Evolutionary conservation across 768 basidiomycete species (phyloP), one percentile per base, ranked within the genome.

Genomic region (Boletus coccyginus): DNA sequence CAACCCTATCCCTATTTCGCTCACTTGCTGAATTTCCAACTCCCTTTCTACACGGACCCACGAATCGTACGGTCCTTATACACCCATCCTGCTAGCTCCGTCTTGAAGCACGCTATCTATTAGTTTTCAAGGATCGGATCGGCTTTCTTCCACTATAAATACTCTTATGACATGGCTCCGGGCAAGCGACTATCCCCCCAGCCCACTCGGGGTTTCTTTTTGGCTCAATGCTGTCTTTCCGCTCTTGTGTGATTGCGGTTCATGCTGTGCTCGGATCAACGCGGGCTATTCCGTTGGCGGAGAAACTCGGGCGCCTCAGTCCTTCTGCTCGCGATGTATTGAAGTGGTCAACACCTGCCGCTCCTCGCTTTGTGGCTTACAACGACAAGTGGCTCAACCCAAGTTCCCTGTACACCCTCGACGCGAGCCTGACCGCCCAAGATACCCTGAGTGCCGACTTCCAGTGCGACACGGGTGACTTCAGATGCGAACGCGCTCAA

Each of bases 341-440:
- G 56, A 56, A 50, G 53, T 55, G 46, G 33, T 57, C 59, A 2
- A 55, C 48, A 1, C 75, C 78, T 0, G 75, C 76, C 27, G 74
- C 82, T 5, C 85, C 85, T 41, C 77, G 79, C 62, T 87, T 75
- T 32, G 62, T 77, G 11, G 64, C 71, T 24, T 78, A 78, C 62
- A 73, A 72, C 49, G 78, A 78, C 60, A 61, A 56, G 42, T 83
- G 67, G 53, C 72, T 78, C 31, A 71, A 73, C 46, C 80, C 80
- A 97, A 9, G 0, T 66, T 67, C 5, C 84, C 86, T 94, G 90
- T 0, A 94, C 93, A 66, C 91, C 92, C 59, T 90, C 87, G 35
- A 96, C 94, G 35, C 81, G 84, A 12, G 94, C 94, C 67, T 95
- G 92, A 52, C 93, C 93, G 57, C 94, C 93, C 62, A 95, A 76